These are phyloP conservation scores for Pulicaria dysenterica DNA, from an alignment of 129 eudicot genomes.

Conservation along the genomic window DNA sequence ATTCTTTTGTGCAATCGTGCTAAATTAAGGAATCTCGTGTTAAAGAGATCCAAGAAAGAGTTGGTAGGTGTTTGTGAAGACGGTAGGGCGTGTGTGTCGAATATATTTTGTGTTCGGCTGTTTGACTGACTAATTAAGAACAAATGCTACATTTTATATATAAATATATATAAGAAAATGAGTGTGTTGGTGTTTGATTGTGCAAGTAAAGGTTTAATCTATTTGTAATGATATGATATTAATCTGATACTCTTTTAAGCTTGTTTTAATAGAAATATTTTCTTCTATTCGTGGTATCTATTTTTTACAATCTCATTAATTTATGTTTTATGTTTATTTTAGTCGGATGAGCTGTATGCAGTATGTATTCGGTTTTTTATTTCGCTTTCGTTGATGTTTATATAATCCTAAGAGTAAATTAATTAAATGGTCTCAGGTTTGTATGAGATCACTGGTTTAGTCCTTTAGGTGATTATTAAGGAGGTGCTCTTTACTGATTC, in stretches of 20 bases:
- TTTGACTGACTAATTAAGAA: constrained; percentile 57
- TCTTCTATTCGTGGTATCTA: not conserved
- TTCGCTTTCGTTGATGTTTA: no score
- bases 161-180: constrained; percentile 19
- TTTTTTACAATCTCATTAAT: no score
- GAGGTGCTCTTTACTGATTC: no score
- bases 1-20: constrained; percentile 30
- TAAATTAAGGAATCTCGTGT: constrained; percentile 37
- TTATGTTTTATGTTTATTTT: no score
- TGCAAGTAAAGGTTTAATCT: constrained; percentile 41
- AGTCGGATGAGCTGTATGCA: no score
- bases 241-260: constrained; percentile 6
- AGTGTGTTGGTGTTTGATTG: constrained; percentile 45
- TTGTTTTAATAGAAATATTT: not conserved
- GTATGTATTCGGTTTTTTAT: no score
- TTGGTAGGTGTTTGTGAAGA: constrained; percentile 46
- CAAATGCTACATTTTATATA: constrained; percentile 50
- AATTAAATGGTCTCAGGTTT: no score
- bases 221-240: constrained; percentile 21
- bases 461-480: no score
- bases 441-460: no score
- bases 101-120: constrained; percentile 48
- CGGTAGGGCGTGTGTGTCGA: constrained; percentile 38
- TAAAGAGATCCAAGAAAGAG: constrained; percentile 46
- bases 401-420: no score